phyloP scores from a whole-genome alignment of 2,329 filamentous ascomycete species.

The Colletotrichum salicis region DNA sequence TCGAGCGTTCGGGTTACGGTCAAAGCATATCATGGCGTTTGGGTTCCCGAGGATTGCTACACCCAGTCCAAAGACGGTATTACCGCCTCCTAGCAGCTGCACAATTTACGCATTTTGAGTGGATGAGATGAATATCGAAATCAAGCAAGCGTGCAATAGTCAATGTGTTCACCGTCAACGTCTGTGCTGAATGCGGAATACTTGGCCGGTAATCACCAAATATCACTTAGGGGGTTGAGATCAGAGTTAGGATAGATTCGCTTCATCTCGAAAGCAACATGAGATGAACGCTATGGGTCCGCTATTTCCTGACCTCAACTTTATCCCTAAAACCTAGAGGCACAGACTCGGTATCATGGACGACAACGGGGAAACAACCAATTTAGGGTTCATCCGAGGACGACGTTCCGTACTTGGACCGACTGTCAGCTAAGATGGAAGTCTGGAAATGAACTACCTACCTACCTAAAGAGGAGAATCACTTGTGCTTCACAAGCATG shows the following conservation, averaged over 20 bases:
- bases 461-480: not conserved
- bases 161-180: not conserved
- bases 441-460: not conserved
- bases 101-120: not conserved
- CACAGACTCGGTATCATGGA: not conserved
- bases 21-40: constrained; percentile 34
- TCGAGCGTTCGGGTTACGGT: constrained; percentile 1
- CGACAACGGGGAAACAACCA: not conserved
- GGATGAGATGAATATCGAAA: not conserved
- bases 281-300: not conserved
- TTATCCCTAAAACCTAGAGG: not conserved
- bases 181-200: not conserved
- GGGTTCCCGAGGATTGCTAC: constrained; percentile 1
- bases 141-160: not conserved
- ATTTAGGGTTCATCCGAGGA: not conserved
- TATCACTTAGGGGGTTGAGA: not conserved
- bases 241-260: not conserved
- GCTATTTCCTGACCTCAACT: not conserved
- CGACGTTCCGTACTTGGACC: not conserved
- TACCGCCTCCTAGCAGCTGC: not conserved
- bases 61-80: not conserved
- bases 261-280: not conserved
- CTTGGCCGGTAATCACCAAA: not conserved
- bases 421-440: not conserved
- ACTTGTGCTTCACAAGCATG: not conserved